Evolutionary conservation across 192 early-diverging fungal species (phyloP).

Genomic region (Funneliformis geosporum): DNA sequence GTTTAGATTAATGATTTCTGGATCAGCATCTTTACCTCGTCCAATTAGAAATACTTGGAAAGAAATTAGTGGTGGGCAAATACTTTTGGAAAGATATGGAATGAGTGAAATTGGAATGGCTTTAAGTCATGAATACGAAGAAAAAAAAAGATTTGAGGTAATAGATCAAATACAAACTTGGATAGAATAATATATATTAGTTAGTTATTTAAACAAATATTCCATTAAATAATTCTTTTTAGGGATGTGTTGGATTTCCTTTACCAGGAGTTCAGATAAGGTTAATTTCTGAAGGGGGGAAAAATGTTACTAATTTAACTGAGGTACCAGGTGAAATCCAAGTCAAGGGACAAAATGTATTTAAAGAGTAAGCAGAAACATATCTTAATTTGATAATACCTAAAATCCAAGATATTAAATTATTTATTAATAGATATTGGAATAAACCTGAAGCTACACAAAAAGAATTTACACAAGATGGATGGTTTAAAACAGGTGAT

Average conservation of each 20-base stretch:
- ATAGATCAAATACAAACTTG: not conserved
- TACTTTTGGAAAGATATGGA: slow-evolving; percentile 82
- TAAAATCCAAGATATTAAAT: not conserved
- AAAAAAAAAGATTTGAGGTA: slow-evolving; percentile 41
- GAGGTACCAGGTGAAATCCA: slow-evolving; percentile 69
- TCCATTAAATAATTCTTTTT: not conserved
- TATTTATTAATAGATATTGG: slow-evolving; percentile 56
- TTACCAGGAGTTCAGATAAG: slow-evolving; percentile 67
- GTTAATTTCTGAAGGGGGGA: slow-evolving; percentile 53
- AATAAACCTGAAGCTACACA: slow-evolving; percentile 69
- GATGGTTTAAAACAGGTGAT: slow-evolving; percentile 86
- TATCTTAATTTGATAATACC: not conserved
- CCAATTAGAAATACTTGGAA: slow-evolving; percentile 72
- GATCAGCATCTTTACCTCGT: slow-evolving; percentile 74
- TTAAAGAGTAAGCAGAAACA: slow-evolving; percentile 55
- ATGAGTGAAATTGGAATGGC: slow-evolving; percentile 94
- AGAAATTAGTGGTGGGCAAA: slow-evolving; percentile 64
- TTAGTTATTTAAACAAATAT: slow-evolving; percentile 25
- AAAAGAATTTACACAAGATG: slow-evolving; percentile 70
- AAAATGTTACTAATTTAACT: slow-evolving; percentile 50
- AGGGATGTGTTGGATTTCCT: slow-evolving; percentile 75
- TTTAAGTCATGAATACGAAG: slow-evolving; percentile 61
- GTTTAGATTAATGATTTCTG: slow-evolving; percentile 78
- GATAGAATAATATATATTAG: not conserved
- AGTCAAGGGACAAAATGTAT: slow-evolving; percentile 74